Evolutionary conservation across 129 eudicot species (phyloP).

Genomic region (Kitagawia praeruptora): DNA sequence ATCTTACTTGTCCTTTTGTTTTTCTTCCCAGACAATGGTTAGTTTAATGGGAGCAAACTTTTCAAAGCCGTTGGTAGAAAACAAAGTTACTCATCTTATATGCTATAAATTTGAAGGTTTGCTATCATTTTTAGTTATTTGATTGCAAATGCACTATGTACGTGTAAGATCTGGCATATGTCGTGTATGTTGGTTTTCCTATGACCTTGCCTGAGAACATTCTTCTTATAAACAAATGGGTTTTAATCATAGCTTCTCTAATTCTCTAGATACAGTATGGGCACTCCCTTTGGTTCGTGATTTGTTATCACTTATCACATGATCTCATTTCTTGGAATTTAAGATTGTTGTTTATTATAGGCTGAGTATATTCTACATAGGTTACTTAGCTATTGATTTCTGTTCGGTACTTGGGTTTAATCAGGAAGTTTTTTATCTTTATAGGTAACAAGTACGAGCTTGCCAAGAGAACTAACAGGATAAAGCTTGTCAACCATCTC

Average conservation of each 20-base stretch:
- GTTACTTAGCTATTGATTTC: not conserved
- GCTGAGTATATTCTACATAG: not conserved
- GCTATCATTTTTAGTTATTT: not conserved
- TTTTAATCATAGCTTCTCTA: not conserved
- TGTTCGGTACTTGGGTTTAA: not conserved
- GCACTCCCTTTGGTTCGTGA: not conserved
- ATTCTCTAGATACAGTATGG: not conserved
- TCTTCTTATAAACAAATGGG: not conserved
- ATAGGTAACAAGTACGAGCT: slow-evolving; percentile 89
- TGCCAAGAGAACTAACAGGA: slow-evolving; percentile 71
- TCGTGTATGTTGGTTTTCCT: not conserved
- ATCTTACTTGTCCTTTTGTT: slow-evolving; percentile 15
- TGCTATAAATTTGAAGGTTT: slow-evolving; percentile 95
- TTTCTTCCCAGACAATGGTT: slow-evolving; percentile 56
- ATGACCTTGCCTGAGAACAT: not conserved
- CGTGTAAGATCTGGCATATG: not conserved
- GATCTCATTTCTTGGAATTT: not conserved
- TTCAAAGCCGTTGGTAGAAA: slow-evolving; percentile 76
- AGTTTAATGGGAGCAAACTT: slow-evolving; percentile 77
- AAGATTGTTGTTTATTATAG: not conserved
- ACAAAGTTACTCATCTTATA: slow-evolving; percentile 84
- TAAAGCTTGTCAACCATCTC: slow-evolving; percentile 73
- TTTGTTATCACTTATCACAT: not conserved
- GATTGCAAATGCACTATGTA: not conserved
- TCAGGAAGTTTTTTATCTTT: not conserved